Percentiles rank a stretch among this genome's conserved stretches.
These are phyloP conservation scores for Rhynchospora pubera DNA, from an alignment of 176 grass and related monocot species.

Conservation along the genomic window DNA sequence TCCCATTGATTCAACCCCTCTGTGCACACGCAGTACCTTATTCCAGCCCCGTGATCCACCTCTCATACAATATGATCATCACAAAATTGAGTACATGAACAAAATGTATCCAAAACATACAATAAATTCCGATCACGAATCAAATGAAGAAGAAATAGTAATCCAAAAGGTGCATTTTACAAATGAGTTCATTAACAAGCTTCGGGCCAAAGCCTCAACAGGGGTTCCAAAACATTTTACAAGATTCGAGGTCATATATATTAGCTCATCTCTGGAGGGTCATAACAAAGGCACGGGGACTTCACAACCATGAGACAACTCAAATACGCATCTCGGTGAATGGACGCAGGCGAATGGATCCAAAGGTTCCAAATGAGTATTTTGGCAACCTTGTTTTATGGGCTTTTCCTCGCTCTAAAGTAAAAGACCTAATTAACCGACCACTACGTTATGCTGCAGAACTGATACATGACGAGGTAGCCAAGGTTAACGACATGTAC, in stretches of 20 bases:
- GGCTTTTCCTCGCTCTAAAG: slow-evolving; percentile 42
- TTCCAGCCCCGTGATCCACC: slow-evolving; percentile 25
- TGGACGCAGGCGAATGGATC: slow-evolving; percentile 27
- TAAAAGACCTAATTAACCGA: slow-evolving; percentile 10
- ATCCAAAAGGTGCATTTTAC: slow-evolving; percentile 55
- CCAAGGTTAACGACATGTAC: slow-evolving; percentile 31
- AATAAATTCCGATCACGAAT: not conserved
- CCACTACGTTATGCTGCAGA: slow-evolving; percentile 39
- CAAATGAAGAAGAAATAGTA: not conserved
- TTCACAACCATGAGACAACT: slow-evolving; percentile 2
- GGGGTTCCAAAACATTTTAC: slow-evolving; percentile 30
- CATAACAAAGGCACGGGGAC: slow-evolving; percentile 25
- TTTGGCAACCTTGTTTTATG: slow-evolving; percentile 55
- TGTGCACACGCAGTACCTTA: slow-evolving; percentile 3
- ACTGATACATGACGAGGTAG: slow-evolving; percentile 39
- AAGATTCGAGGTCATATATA: slow-evolving; percentile 47
- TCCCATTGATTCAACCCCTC: not conserved
- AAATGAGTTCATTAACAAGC: slow-evolving; percentile 40
- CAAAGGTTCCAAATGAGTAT: slow-evolving; percentile 27
- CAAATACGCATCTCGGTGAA: slow-evolving; percentile 49
- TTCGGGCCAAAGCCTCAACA: slow-evolving; percentile 29
- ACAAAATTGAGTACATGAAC: slow-evolving; percentile 28
- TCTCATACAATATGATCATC: not conserved
- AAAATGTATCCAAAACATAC: not conserved
- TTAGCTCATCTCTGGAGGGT: slow-evolving; percentile 47